Evolutionary conservation across 192 early-diverging fungal genomes (phyloP), one percentile per base, ranked within the genome.

Genomic region (Diversispora eburnea): DNA sequence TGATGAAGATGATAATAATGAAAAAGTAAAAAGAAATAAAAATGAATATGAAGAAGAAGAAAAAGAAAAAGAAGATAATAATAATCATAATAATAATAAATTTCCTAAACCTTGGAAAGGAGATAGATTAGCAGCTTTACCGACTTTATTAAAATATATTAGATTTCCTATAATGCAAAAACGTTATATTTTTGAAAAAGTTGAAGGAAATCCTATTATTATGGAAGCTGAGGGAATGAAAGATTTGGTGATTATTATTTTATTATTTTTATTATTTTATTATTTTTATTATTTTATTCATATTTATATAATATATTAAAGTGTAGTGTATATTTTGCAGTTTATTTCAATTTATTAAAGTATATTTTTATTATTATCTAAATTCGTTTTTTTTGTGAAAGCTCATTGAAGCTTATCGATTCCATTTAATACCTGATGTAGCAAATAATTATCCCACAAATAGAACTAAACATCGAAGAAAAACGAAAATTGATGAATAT

Each of bases 111-210:
- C 56, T 20, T 70, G 75, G 67, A 8, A 48, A 3, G 75, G 75
- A 20, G 75, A 62, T 45, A 52, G 59, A 58, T 39, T 69, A 13
- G 51, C 67, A 1, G 58, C 69, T n/a, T 17, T 79, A 39, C 74
- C 78, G 8, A 58, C 63, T 10, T 67, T 82, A 58, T 55, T 82
- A 10, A 72, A 79, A 43, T 77, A 76, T n/a, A 71, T 82, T 45
- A 25, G 76, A 43, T 82, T 82, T 45, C 81, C 81, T 4, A 19
- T 77, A 8, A 82, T 82, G 65, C 19, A 55, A 25, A 69, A 69
- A 19, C 46, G 67, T n/a, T 79, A 70, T 67, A 65, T 82, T 58
- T 33, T 67, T 13, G 74, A 75, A 42, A 64, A 64, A 17, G 74
- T 82, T 46, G 59, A 62, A 20, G 51, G 72, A 54, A 52, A 65